Evolutionary conservation across 1,139 yeast species (phyloP).

Genomic region (Debaryomyces coudertii): DNA sequence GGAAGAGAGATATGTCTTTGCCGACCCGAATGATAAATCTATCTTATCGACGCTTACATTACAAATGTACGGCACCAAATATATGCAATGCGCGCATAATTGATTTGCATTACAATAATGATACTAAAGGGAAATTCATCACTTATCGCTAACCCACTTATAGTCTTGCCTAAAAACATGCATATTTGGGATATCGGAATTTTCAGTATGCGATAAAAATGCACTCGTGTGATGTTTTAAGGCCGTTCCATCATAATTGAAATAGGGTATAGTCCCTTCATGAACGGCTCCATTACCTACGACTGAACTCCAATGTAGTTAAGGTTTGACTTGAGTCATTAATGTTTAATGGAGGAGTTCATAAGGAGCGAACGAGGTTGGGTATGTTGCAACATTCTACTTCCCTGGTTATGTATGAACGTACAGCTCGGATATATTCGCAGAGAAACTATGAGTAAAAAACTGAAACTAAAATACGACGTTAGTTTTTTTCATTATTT

Average conservation of each 20-base stretch:
- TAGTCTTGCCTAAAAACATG: background rate
- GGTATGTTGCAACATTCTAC: background rate
- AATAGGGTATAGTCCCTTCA: background rate
- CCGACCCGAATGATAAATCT: background rate
- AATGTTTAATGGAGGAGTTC: no score
- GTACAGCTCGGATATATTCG: background rate
- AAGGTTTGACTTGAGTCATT: background rate
- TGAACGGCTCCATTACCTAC: background rate
- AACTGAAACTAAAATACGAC: no score
- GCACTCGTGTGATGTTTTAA: background rate
- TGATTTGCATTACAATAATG: background rate
- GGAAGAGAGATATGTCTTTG: background rate
- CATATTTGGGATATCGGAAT: no score
- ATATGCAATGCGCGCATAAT: background rate
- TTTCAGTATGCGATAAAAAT: background rate
- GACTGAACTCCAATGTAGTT: background rate
- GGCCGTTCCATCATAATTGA: conserved; percentile 1
- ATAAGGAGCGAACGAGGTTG: background rate
- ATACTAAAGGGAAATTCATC: background rate
- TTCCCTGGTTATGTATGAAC: background rate
- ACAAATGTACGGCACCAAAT: conserved; percentile 2
- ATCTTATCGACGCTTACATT: background rate
- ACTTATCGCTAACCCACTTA: background rate
- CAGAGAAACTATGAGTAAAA: background rate
- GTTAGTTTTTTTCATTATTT: no score